Evolutionary conservation across 1,284 basidiomycete genomes (phyloP), one percentile per base, ranked within the genome.

Genomic region (Ganoderma multipileum): DNA sequence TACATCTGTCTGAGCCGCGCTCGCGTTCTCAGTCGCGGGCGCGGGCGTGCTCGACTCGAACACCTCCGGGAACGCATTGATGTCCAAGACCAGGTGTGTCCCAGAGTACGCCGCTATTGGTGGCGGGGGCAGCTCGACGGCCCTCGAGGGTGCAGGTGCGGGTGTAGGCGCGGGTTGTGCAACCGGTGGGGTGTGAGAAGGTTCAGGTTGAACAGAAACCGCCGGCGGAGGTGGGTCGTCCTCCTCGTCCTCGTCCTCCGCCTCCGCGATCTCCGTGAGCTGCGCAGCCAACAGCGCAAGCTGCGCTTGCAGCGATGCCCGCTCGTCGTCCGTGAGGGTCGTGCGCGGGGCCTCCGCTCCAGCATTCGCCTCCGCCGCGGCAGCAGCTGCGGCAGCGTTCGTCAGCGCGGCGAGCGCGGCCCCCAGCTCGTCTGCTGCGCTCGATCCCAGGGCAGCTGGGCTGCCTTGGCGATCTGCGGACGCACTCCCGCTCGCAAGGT

Each of bases 281-380:
- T 91, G 90, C 3, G 87, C 87, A 1, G 90, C 89, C 38, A 91
- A 76, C 33, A 91, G 81, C 5, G 86, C 88, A 52, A 91, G 81
- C 70, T 88, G 89, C 1, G 87, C 88, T 72, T 91, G 89, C 64
- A 91, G 76, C 61, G 87, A 85, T 23, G 89, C 89, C 18, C 91
- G 83, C 66, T 86, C 83, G 65, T 83, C 80, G 64, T 79, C 79
- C 16, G 79, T 78, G 33, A 81, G 74, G 20, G 67, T 68, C 58
- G 73, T 68, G 3, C 73, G 67, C 16, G 71, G 62, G n/a, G 58
- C 71, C 64, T 67, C 67, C 20, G 65, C 62, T 18, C 38, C 52
- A n/a, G 55, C 72, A 62, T 67, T 64, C 38, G 64, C 64, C 20
- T 52, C 58, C 1, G 65, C 64, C 11, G 67, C 59, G 1, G 64